Conservation (phyloP, 495 filamentous ascomycete genomes). For the Talaromyces adpressus region DNA sequence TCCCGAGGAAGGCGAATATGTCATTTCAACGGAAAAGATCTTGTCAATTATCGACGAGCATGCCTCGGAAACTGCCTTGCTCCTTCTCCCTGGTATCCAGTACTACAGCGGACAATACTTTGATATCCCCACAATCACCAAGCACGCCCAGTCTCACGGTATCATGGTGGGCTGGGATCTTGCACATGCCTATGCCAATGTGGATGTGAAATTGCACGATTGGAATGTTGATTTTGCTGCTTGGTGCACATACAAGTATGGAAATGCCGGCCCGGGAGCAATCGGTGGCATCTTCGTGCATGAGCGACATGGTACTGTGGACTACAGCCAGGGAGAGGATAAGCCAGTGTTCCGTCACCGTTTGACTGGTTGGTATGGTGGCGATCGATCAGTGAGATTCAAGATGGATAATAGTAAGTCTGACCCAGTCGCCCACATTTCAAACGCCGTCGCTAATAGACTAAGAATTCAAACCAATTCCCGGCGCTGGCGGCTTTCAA, state of each 20-base stretch:
- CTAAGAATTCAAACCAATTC: slow-evolving; percentile 62
- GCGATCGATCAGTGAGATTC: slow-evolving; percentile 68
- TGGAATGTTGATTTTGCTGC: slow-evolving; percentile 94
- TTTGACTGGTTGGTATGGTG: slow-evolving; percentile 86
- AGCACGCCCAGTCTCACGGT: slow-evolving; percentile 63
- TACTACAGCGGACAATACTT: slow-evolving; percentile 92
- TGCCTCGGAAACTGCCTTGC: slow-evolving; percentile 63
- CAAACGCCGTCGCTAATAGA: too few species aligned
- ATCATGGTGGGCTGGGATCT: slow-evolving; percentile 90
- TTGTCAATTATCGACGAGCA: slow-evolving; percentile 68
- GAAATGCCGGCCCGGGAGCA: slow-evolving; percentile 80
- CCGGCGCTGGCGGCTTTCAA: slow-evolving; percentile 55
- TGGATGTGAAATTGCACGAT: slow-evolving; percentile 71
- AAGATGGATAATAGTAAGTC: slow-evolving; percentile 61
- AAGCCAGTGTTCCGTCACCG: slow-evolving; percentile 45
- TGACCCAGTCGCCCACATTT: too few species aligned
- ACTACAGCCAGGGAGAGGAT: slow-evolving; percentile 38
- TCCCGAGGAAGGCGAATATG: slow-evolving; percentile 45
- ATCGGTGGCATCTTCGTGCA: slow-evolving; percentile 89
- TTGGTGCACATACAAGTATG: slow-evolving; percentile 98
- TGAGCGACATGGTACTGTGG: slow-evolving; percentile 54
- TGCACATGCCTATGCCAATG: slow-evolving; percentile 92
- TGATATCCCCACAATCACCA: slow-evolving; percentile 81
- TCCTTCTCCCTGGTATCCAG: slow-evolving; percentile 87
- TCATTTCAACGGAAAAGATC: slow-evolving; percentile 64